These are phyloP conservation scores for Vaccinium vitisidaea DNA, from an alignment of 148 eudicot genomes.

Conservation along the genomic window DNA sequence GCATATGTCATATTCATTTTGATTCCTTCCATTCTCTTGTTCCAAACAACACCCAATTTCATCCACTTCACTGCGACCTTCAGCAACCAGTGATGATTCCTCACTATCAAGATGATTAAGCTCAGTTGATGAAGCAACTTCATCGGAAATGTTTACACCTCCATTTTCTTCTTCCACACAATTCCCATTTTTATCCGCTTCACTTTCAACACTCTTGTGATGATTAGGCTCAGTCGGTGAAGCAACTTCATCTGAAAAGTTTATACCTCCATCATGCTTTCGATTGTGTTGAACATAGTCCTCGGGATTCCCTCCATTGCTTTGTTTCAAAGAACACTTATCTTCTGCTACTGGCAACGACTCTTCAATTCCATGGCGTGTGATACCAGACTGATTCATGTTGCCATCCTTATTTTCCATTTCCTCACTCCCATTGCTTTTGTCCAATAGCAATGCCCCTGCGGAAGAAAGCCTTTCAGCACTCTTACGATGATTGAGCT, in stretches of 20 bases:
- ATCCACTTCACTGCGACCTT: conserved; percentile 19
- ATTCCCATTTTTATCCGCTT: conserved; percentile 16
- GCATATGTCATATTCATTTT: neutral
- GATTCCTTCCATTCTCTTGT: conserved; percentile 10
- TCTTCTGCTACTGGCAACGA: conserved; percentile 15
- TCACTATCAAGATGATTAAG: conserved; percentile 16
- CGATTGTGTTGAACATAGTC: neutral
- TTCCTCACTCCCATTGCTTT: conserved; percentile 22
- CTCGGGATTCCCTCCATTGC: neutral
- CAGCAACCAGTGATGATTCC: conserved; percentile 23
- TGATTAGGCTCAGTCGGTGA: conserved; percentile 22
- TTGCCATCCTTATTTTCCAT: conserved; percentile 18
- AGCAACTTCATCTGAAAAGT: conserved; percentile 15
- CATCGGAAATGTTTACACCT: conserved; percentile 1
- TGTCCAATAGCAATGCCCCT: conserved; percentile 20
- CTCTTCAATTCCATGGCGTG: conserved; percentile 23
- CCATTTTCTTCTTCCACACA: conserved; percentile 1
- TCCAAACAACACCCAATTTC: conserved; percentile 6
- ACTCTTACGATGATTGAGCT: conserved; percentile 2
- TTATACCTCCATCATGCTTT: neutral
- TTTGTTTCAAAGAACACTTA: neutral
- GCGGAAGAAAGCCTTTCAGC: conserved; percentile 19
- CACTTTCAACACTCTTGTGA: conserved; percentile 19
- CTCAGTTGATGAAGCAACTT: conserved; percentile 17
- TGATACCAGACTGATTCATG: conserved; percentile 23